phyloP scores from a whole-genome alignment of 2,329 filamentous ascomycete genomes.

The Colletotrichum aenigma region DNA sequence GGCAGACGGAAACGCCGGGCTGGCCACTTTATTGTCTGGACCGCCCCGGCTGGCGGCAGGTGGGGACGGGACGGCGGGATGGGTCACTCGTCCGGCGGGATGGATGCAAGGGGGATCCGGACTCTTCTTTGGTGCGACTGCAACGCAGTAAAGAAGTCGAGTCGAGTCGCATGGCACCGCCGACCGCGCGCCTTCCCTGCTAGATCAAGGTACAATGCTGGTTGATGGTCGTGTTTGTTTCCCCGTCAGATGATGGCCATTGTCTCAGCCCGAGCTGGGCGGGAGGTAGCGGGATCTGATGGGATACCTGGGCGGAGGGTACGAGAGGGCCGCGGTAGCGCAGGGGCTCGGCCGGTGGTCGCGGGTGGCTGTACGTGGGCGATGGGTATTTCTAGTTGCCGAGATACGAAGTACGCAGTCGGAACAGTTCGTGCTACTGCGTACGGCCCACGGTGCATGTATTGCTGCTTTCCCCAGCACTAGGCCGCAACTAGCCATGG shows the following conservation, averaged over 20 bases:
- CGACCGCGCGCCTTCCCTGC: neutral
- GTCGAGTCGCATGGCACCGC: neutral
- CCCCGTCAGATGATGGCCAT: conserved; percentile 8
- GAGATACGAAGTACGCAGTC: neutral
- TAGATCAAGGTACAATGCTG: neutral
- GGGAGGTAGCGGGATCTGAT: neutral
- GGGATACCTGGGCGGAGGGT: neutral
- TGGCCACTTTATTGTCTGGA: neutral
- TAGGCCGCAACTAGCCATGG: neutral
- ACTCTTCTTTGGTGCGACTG: neutral
- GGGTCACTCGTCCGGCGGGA: neutral
- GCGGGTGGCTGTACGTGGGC: neutral
- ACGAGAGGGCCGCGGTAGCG: neutral
- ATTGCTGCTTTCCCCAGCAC: neutral
- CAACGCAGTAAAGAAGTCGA: neutral
- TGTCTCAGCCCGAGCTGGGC: conserved; percentile 1
- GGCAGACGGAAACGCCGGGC: neutral
- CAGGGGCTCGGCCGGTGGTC: neutral
- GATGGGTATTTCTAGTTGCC: neutral
- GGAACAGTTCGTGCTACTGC: neutral
- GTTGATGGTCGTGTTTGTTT: neutral
- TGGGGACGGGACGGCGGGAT: neutral
- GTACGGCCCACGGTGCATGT: neutral
- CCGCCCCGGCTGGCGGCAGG: neutral
- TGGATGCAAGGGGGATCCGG: neutral